These are phyloP conservation scores for Aurantiochytrium sp. DNA, from an alignment of 108 stramenopile genomes.

Conservation along the genomic window DNA sequence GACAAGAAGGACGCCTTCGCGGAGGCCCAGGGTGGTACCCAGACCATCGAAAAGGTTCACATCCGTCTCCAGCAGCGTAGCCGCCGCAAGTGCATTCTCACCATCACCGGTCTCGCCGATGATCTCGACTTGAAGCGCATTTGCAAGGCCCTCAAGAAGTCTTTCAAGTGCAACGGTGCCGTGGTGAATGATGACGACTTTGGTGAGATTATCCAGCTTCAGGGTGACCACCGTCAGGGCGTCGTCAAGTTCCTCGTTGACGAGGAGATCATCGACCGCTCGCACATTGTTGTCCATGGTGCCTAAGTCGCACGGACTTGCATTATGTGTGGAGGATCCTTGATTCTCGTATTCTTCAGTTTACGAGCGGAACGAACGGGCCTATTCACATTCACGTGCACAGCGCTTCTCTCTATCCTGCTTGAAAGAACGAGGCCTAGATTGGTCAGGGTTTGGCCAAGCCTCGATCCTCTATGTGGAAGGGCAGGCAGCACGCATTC, in stretches of 20 bases:
- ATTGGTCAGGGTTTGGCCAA: no score
- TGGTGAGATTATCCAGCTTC: constrained; percentile 92
- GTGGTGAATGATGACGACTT: constrained; percentile 84
- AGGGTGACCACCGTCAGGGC: constrained; percentile 93
- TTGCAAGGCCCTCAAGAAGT: constrained; percentile 97
- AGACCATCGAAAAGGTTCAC: constrained; percentile 69
- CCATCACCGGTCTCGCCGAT: constrained; percentile 86
- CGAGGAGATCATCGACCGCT: constrained; percentile 82
- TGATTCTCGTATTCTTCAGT: no score
- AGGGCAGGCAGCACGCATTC: no score
- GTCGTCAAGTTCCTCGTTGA: constrained; percentile 88
- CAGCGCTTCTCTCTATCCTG: no score
- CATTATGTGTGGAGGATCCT: no score
- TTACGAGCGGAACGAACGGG: no score
- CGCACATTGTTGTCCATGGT: constrained; percentile 76
- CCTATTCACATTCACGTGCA: no score
- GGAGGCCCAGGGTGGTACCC: constrained; percentile 11
- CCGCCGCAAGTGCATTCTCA: constrained; percentile 97
- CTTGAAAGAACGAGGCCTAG: no score
- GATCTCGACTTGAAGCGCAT: constrained; percentile 96
- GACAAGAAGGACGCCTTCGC: constrained; percentile 18
- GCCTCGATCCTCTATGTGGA: no score
- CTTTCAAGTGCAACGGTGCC: constrained; percentile 94
- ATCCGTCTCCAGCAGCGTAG: constrained; percentile 97
- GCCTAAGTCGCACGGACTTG: constrained; percentile 44